phyloP scores from a whole-genome alignment of 352 stramenopile species.

The Phytophthora pinifolia region DNA sequence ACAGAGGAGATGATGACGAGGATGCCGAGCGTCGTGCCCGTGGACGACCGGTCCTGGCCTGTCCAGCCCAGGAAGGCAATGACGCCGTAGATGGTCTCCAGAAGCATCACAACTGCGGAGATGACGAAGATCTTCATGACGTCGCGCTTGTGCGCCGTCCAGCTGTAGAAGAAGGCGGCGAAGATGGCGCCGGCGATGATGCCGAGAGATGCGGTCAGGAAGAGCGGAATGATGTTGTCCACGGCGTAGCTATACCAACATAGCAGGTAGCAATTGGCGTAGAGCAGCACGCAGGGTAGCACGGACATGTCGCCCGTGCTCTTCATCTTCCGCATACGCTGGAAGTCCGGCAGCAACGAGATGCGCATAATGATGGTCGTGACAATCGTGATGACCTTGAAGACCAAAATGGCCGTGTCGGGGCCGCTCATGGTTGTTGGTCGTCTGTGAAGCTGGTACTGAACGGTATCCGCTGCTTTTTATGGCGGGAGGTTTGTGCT shows the following conservation, averaged over 20 bases:
- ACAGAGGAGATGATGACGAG: conserved; percentile 38
- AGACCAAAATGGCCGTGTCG: conserved; percentile 14
- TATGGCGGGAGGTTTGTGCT: not conserved
- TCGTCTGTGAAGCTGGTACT: not conserved
- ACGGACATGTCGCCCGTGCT: conserved; percentile 36
- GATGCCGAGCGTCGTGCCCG: conserved; percentile 34
- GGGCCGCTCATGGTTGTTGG: conserved; percentile 5
- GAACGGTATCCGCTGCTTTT: too few species aligned
- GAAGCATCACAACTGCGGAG: conserved; percentile 21
- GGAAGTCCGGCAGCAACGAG: conserved; percentile 40
- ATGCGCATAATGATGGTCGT: conserved; percentile 45
- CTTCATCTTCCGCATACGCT: conserved; percentile 36
- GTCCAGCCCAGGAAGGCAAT: conserved; percentile 28
- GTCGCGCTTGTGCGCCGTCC: conserved; percentile 25
- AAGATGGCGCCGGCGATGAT: conserved; percentile 31
- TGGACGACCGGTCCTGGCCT: conserved; percentile 26
- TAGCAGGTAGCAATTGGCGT: conserved; percentile 32
- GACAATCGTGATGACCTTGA: conserved; percentile 40
- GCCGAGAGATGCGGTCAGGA: conserved; percentile 37
- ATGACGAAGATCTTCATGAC: conserved; percentile 32
- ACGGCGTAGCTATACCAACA: conserved; percentile 47
- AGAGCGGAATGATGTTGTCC: conserved; percentile 45
- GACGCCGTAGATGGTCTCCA: conserved; percentile 34
- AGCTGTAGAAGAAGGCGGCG: conserved; percentile 42
- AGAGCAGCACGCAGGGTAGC: conserved; percentile 30